phyloP scores from a whole-genome alignment of 306 rosid genomes.

The Cucurbita maxima region DNA sequence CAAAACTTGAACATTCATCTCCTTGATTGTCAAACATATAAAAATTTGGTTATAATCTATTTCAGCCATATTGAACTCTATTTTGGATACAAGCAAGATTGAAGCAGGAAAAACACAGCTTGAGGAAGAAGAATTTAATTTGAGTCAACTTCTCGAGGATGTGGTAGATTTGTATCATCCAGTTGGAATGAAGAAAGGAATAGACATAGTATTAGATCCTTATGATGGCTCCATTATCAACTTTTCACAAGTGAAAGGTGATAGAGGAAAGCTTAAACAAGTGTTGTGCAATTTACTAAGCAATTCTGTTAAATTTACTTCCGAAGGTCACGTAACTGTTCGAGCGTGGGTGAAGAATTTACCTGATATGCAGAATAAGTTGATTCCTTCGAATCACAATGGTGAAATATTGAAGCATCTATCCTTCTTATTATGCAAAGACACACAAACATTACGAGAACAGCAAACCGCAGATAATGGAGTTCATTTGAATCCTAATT shows the following conservation, averaged over 20 bases:
- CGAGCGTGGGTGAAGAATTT: constrained; percentile 45
- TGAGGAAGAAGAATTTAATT: constrained; percentile 64
- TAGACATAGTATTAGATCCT: constrained; percentile 63
- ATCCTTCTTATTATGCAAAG: constrained; percentile 22
- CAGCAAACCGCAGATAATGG: constrained; percentile 15
- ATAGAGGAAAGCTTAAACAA: constrained; percentile 66
- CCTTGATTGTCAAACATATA: not conserved
- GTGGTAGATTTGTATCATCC: constrained; percentile 55
- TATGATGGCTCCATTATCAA: constrained; percentile 37
- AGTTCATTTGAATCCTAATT: constrained; percentile 16
- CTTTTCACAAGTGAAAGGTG: constrained; percentile 46
- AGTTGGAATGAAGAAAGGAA: constrained; percentile 41
- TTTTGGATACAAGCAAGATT: constrained; percentile 70
- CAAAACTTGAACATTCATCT: not conserved
- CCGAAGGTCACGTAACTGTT: constrained; percentile 45
- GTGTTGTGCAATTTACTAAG: constrained; percentile 50
- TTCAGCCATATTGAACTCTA: constrained; percentile 54
- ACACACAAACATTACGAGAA: constrained; percentile 4
- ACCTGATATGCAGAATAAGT: constrained; percentile 26
- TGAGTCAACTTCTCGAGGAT: constrained; percentile 46
- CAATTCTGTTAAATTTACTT: constrained; percentile 75
- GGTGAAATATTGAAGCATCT: constrained; percentile 9
- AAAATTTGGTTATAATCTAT: not conserved
- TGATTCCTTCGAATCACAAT: constrained; percentile 13
- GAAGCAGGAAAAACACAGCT: constrained; percentile 75